phyloP scores from a whole-genome alignment of 306 rosid species.

The Trichosanthes cucumerina region DNA sequence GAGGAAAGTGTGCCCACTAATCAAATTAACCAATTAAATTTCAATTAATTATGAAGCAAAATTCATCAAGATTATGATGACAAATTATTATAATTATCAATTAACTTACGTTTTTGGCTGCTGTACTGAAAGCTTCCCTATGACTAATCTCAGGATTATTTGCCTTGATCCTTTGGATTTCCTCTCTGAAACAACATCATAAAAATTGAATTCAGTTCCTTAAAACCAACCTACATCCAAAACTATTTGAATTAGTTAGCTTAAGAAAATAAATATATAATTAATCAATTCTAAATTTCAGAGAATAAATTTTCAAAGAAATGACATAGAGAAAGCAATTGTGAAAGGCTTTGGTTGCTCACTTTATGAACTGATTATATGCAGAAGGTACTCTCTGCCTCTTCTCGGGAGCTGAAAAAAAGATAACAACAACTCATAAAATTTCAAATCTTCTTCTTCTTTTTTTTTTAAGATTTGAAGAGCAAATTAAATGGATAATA shows the following conservation, averaged over 20 bases:
- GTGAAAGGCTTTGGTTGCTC: slow-evolving; percentile 15
- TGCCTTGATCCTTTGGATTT: slow-evolving; percentile 97
- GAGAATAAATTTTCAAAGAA: neutral
- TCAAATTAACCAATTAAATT: neutral
- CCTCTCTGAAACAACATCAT: slow-evolving; percentile 50
- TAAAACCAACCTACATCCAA: neutral
- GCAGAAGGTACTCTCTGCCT: slow-evolving; percentile 99
- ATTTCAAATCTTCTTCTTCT: neutral
- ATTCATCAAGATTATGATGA: neutral
- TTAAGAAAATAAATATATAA: neutral
- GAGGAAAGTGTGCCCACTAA: slow-evolving; percentile 99
- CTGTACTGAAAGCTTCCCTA: slow-evolving; percentile 94
- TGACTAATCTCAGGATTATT: slow-evolving; percentile 94
- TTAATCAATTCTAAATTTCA: neutral
- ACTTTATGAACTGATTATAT: slow-evolving; percentile 98
- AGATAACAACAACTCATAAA: slow-evolving; percentile 50
- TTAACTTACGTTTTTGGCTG: slow-evolving; percentile 74
- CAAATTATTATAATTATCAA: neutral
- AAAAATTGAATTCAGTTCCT: neutral
- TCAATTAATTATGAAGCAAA: neutral
- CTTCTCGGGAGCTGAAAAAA: slow-evolving; percentile 98
- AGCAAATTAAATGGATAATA: neutral
- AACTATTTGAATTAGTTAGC: neutral
- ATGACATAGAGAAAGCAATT: slow-evolving; percentile 6
- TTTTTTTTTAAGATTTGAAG: neutral